These are phyloP conservation scores for Blastocystis hominis DNA, from an alignment of 352 stramenopile species.

Conservation along the genomic window DNA sequence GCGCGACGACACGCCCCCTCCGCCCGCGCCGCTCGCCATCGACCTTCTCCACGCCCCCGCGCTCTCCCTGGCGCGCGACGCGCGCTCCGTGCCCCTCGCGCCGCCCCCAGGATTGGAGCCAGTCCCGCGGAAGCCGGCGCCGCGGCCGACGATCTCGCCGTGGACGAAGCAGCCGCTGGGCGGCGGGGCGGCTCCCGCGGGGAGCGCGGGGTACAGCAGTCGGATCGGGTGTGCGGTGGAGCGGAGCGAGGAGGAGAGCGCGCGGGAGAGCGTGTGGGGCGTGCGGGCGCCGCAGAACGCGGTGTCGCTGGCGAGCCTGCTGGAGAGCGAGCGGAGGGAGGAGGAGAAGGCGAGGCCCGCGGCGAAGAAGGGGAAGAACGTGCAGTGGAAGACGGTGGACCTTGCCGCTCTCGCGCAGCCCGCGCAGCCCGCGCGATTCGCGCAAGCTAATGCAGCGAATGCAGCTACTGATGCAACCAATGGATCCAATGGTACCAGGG, in stretches of 20 bases:
- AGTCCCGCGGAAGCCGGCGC: not conserved
- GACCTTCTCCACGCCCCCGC: not conserved
- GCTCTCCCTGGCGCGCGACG: not conserved
- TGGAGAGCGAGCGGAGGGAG: not conserved
- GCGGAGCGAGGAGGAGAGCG: not conserved
- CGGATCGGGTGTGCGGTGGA: not conserved
- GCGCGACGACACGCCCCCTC: not conserved
- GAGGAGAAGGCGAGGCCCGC: not conserved
- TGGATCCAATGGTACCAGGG: no score
- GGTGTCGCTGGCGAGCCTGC: not conserved
- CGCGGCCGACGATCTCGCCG: not conserved
- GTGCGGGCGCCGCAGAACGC: not conserved
- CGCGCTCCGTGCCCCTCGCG: not conserved
- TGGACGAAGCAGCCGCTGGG: constrained; percentile 8
- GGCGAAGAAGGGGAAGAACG: not conserved
- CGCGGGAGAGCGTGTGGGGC: not conserved
- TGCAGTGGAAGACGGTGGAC: not conserved
- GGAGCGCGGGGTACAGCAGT: not conserved
- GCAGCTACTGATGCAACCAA: no score
- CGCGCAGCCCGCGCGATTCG: not conserved
- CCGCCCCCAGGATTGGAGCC: not conserved
- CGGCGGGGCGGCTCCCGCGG: not conserved
- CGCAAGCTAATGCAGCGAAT: not conserved
- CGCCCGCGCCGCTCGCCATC: not conserved
- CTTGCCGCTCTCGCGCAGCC: not conserved